Evolutionary conservation across 192 early-diverging fungal genomes (phyloP).

Genomic region (Oehlia diaphana): DNA sequence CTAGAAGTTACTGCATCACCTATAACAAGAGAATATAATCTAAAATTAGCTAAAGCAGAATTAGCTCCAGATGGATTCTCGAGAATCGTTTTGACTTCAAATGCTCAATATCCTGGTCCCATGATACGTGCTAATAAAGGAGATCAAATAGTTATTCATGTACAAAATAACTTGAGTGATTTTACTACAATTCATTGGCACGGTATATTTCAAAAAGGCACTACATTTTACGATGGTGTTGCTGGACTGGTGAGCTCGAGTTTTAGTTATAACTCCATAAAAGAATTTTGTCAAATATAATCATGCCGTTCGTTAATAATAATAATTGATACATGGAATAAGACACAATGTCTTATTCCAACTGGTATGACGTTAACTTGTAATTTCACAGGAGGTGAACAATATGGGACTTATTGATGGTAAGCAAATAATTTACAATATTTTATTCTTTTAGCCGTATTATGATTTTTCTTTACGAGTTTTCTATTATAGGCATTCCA

Average conservation of each 20-base stretch:
- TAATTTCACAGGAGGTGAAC: background rate
- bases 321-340: background rate
- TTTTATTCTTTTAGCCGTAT: no score
- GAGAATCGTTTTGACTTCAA: background rate
- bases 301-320: no score
- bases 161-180: background rate
- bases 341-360: conserved; percentile 64
- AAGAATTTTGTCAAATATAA: no score
- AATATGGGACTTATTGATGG: background rate
- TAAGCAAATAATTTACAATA: background rate
- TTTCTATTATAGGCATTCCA: conserved; percentile 44
- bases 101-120: background rate
- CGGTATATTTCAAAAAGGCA: conserved; percentile 77
- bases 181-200: conserved; percentile 54
- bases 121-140: background rate
- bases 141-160: background rate
- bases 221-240: conserved; percentile 71
- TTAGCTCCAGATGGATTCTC: background rate
- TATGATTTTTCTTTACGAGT: no score
- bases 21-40: background rate
- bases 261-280: no score
- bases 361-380: background rate
- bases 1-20: background rate
- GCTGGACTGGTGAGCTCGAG: conserved; percentile 35
- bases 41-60: background rate